A percentile compares a stretch with the other conserved stretches of the same genome.
These are phyloP conservation scores for Castanea sativa DNA, from an alignment of 306 rosid genomes.

Conservation along the genomic window DNA sequence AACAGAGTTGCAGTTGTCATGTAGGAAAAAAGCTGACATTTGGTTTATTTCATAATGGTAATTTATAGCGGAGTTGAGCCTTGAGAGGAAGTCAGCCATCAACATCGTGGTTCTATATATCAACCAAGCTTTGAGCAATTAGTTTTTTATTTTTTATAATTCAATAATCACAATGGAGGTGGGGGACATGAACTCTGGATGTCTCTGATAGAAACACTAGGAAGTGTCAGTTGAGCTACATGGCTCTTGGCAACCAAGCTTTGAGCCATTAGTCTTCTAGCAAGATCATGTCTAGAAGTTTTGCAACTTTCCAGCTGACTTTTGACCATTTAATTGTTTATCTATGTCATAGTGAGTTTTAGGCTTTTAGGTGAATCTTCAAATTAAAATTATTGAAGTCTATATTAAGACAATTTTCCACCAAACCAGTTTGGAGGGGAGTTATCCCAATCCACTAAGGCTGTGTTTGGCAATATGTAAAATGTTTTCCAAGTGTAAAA, in stretches of 20 bases:
- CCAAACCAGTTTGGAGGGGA: no score
- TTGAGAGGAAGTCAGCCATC: neutral
- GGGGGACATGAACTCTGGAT: no score
- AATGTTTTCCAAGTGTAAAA: no score
- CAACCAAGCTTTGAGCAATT: no score
- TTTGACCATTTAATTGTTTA: neutral
- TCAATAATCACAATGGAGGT: no score
- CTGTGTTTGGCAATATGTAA: no score
- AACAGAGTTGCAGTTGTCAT: neutral
- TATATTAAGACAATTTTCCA: no score
- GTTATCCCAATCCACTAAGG: no score
- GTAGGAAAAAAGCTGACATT: neutral
- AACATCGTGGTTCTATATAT: neutral
- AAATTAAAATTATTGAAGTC: neutral
- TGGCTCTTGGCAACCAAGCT: no score
- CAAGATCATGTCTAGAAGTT: neutral
- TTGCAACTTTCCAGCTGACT: neutral
- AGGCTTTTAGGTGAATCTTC: neutral
- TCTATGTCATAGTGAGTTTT: neutral
- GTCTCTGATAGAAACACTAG: no score
- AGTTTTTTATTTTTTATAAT: no score
- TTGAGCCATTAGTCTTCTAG: neutral
- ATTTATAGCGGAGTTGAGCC: neutral
- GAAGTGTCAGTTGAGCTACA: no score
- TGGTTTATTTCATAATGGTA: neutral